phyloP scores from a whole-genome alignment of 495 filamentous ascomycete species.

The Trichoderma erinaceum region DNA sequence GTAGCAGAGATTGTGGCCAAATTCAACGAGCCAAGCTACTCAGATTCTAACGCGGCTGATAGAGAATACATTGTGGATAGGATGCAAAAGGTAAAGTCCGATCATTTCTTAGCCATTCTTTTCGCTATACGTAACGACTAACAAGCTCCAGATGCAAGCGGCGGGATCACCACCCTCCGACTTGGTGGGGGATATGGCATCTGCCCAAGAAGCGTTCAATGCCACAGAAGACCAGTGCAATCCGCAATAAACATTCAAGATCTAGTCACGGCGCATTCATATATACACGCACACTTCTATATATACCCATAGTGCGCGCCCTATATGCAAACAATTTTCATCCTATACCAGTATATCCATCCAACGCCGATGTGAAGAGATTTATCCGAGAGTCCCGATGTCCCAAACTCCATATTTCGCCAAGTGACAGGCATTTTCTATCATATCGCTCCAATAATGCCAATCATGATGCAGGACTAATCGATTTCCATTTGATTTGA shows the following conservation, averaged over 20 bases:
- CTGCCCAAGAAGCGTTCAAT: constrained; percentile 63
- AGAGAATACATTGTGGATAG: constrained; percentile 89
- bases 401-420: constrained; percentile 7
- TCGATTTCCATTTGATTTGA: constrained; percentile 8
- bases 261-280: constrained; percentile 6
- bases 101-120: neutral
- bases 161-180: constrained; percentile 84
- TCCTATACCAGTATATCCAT: constrained; percentile 6
- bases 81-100: constrained; percentile 81
- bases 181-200: constrained; percentile 80
- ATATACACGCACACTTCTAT: constrained; percentile 1
- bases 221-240: constrained; percentile 67
- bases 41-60: constrained; percentile 73
- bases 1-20: constrained; percentile 81
- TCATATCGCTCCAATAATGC: neutral
- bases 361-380: constrained; percentile 9
- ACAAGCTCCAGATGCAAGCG: constrained; percentile 73
- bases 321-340: neutral
- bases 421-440: neutral
- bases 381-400: neutral
- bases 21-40: constrained; percentile 74
- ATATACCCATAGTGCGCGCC: constrained; percentile 6
- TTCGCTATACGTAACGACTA: neutral
- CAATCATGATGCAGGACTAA: neutral
- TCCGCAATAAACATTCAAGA: constrained; percentile 49